These are phyloP conservation scores for Rosa chinensis DNA, from an alignment of 306 rosid species.

Conservation along the genomic window DNA sequence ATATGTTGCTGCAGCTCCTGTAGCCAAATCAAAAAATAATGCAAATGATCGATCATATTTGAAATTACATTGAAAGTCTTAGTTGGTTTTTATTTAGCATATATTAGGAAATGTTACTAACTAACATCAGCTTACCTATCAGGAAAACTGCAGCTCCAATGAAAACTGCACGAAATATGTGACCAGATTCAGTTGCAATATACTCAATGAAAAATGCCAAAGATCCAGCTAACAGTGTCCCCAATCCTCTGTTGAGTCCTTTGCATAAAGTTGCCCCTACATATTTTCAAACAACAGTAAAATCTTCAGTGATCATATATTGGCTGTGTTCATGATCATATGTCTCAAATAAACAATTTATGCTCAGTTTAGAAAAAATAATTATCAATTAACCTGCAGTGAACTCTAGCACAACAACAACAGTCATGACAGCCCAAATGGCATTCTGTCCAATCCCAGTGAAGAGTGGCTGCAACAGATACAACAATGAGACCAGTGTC, in stretches of 20 bases:
- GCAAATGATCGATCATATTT: not conserved
- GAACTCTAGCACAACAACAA: conserved; percentile 92
- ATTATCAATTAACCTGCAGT: conserved; percentile 59
- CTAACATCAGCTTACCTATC: conserved; percentile 44
- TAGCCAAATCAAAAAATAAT: conserved; percentile 12
- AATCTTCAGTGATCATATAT: not conserved
- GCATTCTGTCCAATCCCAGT: conserved; percentile 68
- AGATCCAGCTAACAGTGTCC: conserved; percentile 80
- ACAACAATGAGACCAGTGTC: conserved; percentile 70
- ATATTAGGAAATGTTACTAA: not conserved
- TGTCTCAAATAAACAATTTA: not conserved
- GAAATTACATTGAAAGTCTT: not conserved
- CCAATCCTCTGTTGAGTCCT: conserved; percentile 94
- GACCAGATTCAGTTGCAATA: conserved; percentile 44
- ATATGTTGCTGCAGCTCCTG: conserved; percentile 84
- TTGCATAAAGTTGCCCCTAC: conserved; percentile 95
- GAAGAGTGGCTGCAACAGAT: conserved; percentile 69
- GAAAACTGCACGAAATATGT: conserved; percentile 54
- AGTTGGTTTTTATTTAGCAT: not conserved
- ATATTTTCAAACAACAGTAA: conserved; percentile 13
- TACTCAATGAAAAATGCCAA: conserved; percentile 71
- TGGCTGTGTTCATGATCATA: conserved; percentile 4
- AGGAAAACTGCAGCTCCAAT: conserved; percentile 81
- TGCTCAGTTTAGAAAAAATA: not conserved
- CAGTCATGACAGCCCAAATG: conserved; percentile 96